Percentiles rank a stretch among this genome's conserved stretches.
phyloP scores from a whole-genome alignment of 495 filamentous ascomycete genomes.

The Hypoxylon rickii region DNA sequence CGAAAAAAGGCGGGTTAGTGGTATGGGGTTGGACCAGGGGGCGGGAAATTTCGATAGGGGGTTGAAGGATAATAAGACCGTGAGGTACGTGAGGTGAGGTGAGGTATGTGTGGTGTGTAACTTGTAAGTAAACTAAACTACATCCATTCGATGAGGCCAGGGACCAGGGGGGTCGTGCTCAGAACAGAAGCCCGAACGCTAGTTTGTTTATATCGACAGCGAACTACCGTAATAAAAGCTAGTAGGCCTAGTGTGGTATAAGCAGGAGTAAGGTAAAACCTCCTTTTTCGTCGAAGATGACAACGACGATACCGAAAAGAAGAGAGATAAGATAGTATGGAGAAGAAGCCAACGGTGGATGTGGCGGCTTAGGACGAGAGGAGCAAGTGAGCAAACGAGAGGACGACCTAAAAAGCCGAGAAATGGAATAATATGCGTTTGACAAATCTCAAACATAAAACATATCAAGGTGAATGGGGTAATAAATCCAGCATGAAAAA shows the following conservation, averaged over 20 bases:
- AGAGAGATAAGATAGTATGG: not conserved
- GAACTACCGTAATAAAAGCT: not conserved
- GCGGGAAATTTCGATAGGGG: conserved; percentile 36
- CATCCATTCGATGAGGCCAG: conserved; percentile 9
- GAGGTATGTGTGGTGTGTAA: too few species aligned
- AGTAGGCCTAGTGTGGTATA: not conserved
- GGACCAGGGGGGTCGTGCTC: conserved; percentile 26
- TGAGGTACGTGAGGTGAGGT: conserved; percentile 1
- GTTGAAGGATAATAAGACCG: conserved; percentile 22
- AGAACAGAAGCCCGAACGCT: conserved; percentile 30
- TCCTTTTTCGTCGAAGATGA: not conserved
- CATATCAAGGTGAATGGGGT: not conserved
- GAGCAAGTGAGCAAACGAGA: not conserved
- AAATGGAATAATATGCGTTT: not conserved
- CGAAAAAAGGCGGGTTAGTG: conserved; percentile 31
- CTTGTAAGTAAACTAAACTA: conserved; percentile 12
- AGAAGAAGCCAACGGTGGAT: too few species aligned
- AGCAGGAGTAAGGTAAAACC: not conserved
- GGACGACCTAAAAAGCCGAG: not conserved
- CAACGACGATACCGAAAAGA: not conserved
- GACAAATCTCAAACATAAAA: not conserved
- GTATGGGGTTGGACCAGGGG: conserved; percentile 31
- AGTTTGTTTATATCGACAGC: conserved; percentile 20
- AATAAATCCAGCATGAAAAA: not conserved
- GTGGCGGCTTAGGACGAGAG: not conserved